Evolutionary conservation across 2,329 filamentous ascomycete genomes (phyloP).

Genomic region (Aciculosporium take): DNA sequence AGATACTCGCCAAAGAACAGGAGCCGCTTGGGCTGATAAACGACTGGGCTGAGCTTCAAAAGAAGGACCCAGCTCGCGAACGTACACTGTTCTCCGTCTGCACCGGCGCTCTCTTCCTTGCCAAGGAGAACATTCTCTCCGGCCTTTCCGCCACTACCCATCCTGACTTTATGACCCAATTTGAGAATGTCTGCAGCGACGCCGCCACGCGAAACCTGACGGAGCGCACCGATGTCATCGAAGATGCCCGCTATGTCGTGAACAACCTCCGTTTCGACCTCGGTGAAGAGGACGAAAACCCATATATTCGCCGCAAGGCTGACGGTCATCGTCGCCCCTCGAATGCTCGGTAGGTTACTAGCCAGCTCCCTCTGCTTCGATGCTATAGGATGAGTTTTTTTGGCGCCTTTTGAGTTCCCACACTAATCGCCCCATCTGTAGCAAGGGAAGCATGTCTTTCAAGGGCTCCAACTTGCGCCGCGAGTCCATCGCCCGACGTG

Average conservation of each 20-base stretch:
- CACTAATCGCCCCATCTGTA: slow-evolving; percentile 15
- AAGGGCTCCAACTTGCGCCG: slow-evolving; percentile 59
- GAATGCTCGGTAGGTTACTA: slow-evolving; percentile 41
- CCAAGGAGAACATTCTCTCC: slow-evolving; percentile 60
- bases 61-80: slow-evolving; percentile 64
- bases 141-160: slow-evolving; percentile 73
- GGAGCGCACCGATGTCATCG: slow-evolving; percentile 70
- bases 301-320: slow-evolving; percentile 65
- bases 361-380: too few relatives aligned
- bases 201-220: slow-evolving; percentile 53
- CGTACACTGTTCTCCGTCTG: slow-evolving; percentile 70
- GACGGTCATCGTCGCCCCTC: slow-evolving; percentile 48
- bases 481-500: slow-evolving; percentile 68
- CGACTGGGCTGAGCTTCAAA: slow-evolving; percentile 65
- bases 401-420: not conserved
- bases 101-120: slow-evolving; percentile 66
- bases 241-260: slow-evolving; percentile 71
- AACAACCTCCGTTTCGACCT: slow-evolving; percentile 84
- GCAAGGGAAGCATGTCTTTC: slow-evolving; percentile 75
- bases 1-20: slow-evolving; percentile 50
- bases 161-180: slow-evolving; percentile 62
- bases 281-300: slow-evolving; percentile 68
- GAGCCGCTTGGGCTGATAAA: slow-evolving; percentile 60
- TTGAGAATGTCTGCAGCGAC: slow-evolving; percentile 70
- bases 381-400: too few relatives aligned